A percentile compares a stretch with the other conserved stretches of the same genome.
These are phyloP conservation scores for Amanita molliuscula DNA, from an alignment of 768 basidiomycete species.

Conservation along the genomic window DNA sequence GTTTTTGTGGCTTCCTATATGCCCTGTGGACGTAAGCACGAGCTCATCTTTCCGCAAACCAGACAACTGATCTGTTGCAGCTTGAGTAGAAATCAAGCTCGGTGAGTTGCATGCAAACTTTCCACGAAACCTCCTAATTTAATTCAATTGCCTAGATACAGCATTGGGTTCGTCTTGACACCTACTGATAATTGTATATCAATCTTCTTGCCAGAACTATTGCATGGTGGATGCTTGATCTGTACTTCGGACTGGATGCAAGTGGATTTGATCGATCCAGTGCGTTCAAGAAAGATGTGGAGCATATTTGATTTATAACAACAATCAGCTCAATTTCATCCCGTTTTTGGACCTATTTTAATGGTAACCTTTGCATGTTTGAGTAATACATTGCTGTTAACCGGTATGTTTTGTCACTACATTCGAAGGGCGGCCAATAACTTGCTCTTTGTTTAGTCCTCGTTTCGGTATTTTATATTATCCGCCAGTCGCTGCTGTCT, in stretches of 20 bases:
- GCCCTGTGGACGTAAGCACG: conserved; percentile 81
- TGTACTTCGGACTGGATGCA: conserved; percentile 94
- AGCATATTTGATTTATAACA: conserved; percentile 2
- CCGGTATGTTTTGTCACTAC: conserved; percentile 35
- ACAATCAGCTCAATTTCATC: conserved; percentile 62
- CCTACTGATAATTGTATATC: neutral
- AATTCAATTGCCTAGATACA: conserved; percentile 16
- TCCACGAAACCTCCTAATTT: neutral
- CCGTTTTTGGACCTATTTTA: conserved; percentile 81
- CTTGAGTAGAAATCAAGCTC: conserved; percentile 48
- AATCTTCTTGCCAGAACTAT: conserved; percentile 27
- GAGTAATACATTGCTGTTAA: conserved; percentile 86
- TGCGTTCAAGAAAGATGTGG: conserved; percentile 25
- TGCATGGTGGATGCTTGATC: conserved; percentile 91
- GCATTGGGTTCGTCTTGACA: conserved; percentile 16
- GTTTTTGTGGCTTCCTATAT: conserved; percentile 89
- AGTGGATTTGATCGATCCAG: conserved; percentile 77
- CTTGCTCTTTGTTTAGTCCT: conserved; percentile 41
- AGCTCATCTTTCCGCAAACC: neutral
- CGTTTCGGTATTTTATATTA: conserved; percentile 49
- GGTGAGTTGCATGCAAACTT: conserved; percentile 25
- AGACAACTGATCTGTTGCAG: conserved; percentile 22
- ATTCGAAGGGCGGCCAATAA: conserved; percentile 7
- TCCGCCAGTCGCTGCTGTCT: neutral
- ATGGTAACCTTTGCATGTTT: conserved; percentile 88